Percentiles rank a stretch among this genome's conserved stretches.
phyloP scores from a whole-genome alignment of 805 yeast species.

The Cyberlindnera petersonii region DNA sequence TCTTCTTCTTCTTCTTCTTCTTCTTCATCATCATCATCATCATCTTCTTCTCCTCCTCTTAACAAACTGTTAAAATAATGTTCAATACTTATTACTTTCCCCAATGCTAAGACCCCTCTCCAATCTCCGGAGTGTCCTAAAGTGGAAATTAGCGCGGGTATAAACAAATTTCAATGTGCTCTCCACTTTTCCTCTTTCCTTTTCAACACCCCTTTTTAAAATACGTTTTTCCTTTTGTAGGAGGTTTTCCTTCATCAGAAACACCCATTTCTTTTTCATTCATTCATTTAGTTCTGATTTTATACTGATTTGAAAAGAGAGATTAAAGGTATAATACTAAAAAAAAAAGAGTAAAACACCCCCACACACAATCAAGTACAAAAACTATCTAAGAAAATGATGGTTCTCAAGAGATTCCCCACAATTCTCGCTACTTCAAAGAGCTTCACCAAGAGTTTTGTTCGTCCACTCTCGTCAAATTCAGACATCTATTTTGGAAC shows the following conservation, averaged over 20 bases:
- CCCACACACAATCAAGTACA: no score
- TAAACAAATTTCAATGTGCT: no score
- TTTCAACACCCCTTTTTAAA: no score
- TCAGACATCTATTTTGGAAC: conserved; percentile 41
- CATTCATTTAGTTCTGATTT: no score
- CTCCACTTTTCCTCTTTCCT: not conserved
- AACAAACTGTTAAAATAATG: no score
- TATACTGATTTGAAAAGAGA: no score
- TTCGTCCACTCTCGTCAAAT: conserved; percentile 4
- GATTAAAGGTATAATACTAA: no score
- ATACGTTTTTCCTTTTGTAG: not conserved
- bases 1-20: not conserved
- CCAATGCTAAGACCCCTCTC: no score
- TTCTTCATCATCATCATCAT: not conserved
- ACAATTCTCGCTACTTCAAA: not conserved
- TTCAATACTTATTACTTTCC: no score
- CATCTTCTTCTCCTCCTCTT: not conserved
- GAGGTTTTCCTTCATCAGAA: not conserved
- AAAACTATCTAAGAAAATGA: no score
- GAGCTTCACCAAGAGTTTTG: not conserved
- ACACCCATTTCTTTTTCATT: not conserved
- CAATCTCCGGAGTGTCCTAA: no score
- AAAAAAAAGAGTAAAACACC: not conserved
- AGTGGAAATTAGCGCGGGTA: no score
- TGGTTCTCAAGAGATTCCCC: not conserved